A percentile compares a stretch with the other conserved stretches of the same genome.
Conservation (phyloP, 2,329 filamentous ascomycete genomes). For the Colletotrichum cereale region DNA sequence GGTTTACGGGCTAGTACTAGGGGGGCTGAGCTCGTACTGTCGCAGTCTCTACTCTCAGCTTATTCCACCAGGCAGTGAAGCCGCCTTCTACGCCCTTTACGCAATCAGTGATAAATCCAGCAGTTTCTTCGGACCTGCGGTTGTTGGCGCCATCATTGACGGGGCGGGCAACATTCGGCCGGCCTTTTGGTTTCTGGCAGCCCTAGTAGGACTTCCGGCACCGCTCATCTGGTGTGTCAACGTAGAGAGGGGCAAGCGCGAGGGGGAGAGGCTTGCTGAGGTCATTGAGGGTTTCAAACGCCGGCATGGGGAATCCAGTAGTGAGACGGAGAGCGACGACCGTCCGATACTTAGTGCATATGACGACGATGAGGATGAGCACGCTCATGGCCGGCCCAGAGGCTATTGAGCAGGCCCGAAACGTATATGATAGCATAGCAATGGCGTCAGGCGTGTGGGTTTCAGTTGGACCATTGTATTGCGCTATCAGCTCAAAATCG, state of each 20-base stretch:
- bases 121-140: conserved; percentile 90
- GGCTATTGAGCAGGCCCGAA: background rate
- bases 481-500: background rate
- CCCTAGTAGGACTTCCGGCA: conserved; percentile 85
- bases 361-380: conserved; percentile 48
- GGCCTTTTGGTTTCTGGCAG: conserved; percentile 92
- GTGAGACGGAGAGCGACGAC: conserved; percentile 49
- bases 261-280: conserved; percentile 74
- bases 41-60: conserved; percentile 92
- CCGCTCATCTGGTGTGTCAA: conserved; percentile 88
- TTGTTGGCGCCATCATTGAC: conserved; percentile 94
- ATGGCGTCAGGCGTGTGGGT: conserved; percentile 42
- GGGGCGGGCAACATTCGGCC: conserved; percentile 82
- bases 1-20: conserved; percentile 92
- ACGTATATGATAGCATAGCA: conserved; percentile 43
- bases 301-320: conserved; percentile 38
- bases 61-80: conserved; percentile 93
- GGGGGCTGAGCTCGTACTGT: conserved; percentile 93
- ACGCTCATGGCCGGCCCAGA: conserved; percentile 18
- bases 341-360: conserved; percentile 52
- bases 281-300: conserved; percentile 65
- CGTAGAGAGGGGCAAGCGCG: conserved; percentile 80
- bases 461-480: conserved; percentile 19
- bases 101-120: conserved; percentile 82
- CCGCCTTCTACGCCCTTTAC: conserved; percentile 95